Base-by-base conservation (phyloP, 768 basidiomycete species). In the Suillus clintonianus region DNA sequence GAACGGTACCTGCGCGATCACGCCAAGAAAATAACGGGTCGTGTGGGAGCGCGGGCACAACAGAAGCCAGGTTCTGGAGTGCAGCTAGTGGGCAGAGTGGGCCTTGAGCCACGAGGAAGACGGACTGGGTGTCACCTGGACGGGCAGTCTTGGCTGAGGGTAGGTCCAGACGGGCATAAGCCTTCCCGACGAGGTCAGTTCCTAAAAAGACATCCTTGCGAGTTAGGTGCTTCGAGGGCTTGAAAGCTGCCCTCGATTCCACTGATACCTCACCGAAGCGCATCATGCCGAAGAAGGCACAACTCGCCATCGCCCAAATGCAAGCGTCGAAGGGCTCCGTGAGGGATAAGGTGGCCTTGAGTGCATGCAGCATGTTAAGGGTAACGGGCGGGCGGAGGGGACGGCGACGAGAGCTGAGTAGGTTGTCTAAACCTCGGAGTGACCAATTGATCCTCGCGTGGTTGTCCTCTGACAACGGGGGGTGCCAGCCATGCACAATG, bases 341-440 rank as follows among this genome's bases (percentile, higher is more conserved):
- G 13, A 1, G 11, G 79, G 71, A 43, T 0, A 81, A 72, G 0
- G 54, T 22, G 0, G 42, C 10, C 9, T 64, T 57, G 1, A 81
- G 64, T 0, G 70, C 64, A 0, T 39, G 62, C 0, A 39, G 37
- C 37, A 39, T 39, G 37, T 1, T 0, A 0, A 39, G 37, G 0
- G 37, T 39, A 2, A 39, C 14, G 11, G 37, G 37, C 0, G 37
- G 37, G 0, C 37, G 3, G 13, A 39, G 0, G 11, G 37, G 37
- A 4, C 14, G 1, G 37, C 13, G 37, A 3, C 37, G 13, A 81
- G 43, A n/a, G 9, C 9, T n/a, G n/a, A n/a, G n/a, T 10, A 45
- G 8, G 9, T 45, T 45, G 8, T 45, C n/a, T 8, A 45, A n/a
- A 10, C 43, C 9, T 11, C n/a, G 43, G 9, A 45, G 9, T 3